These are phyloP conservation scores for Nicotiana tomentosiformis DNA, from an alignment of 257 asterid species.

Conservation along the genomic window DNA sequence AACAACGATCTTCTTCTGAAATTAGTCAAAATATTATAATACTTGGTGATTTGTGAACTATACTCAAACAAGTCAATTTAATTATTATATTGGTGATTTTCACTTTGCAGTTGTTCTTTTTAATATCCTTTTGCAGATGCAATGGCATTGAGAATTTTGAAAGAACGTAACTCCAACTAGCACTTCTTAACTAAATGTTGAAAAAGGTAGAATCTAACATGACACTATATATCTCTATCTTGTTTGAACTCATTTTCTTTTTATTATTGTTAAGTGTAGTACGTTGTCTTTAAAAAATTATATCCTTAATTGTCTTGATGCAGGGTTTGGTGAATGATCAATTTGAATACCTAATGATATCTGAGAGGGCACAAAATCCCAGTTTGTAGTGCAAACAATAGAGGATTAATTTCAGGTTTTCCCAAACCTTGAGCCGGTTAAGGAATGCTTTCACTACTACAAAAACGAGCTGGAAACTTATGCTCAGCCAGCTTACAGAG, in stretches of 20 bases:
- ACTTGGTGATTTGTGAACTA: no score
- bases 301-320: background rate
- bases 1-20: no score
- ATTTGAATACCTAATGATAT: background rate
- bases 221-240: background rate
- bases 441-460: no score
- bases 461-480: no score
- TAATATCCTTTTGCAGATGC: background rate
- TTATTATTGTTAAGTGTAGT: background rate
- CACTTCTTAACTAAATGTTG: conserved; percentile 2
- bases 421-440: no score
- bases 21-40: no score
- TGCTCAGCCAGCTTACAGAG: no score
- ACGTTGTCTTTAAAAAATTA: background rate
- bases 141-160: background rate
- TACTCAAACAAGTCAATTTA: no score
- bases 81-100: no score
- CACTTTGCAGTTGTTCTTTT: background rate
- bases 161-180: background rate
- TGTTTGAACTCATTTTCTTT: background rate
- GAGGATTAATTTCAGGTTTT: background rate
- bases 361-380: background rate
- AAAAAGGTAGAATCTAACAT: background rate
- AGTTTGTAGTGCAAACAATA: background rate
- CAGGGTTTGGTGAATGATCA: background rate